Evolutionary conservation across 2,329 filamentous ascomycete species (phyloP), one percentile per base, ranked within the genome.

Genomic region (Arthroderma uncinatum): DNA sequence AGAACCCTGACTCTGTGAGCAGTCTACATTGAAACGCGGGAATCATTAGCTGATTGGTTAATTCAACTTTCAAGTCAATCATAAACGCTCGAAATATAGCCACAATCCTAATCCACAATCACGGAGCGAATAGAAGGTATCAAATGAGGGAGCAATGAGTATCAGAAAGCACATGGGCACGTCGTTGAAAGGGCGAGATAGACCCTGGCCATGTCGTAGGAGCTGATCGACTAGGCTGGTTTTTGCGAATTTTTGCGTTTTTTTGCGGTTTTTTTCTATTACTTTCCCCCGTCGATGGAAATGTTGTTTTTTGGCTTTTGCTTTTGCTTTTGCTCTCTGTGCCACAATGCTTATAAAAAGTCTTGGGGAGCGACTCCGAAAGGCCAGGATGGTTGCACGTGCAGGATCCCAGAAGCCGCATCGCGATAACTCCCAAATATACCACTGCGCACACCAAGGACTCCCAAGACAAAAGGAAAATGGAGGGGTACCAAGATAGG

Each of bases 1-100:
- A 65, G 66, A 76, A 76, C 59, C 74, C 74, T 53, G 74, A 76
- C 66, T 76, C 74, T 58, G 73, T 75, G 42, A 76, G 67, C 55
- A 76, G 68, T 71, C 72, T 74, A 74, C 71, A 68, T 57, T 59
- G 56, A 60, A 61, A 60, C 14, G 7, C 10, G 58, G 63, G 57
- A 63, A 65, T 59, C 64, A 59, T 62, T 53, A 60, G 60, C 55
- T 56, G 54, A 62, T 60, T 34, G 59, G 70, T 71, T 67, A 70
- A 67, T 71, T 64, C 25, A 34, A 34, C 44, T 48, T 28, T 25
- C 44, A 48, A 25, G 44, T 25, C 44, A 48, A 48, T 48, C 44
- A 48, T 48, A 48, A 44, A 55, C n/a, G 53, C 23, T 50, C 12
- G 55, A 50, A 50, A 48, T 12, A 48, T 25, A 48, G 44, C 44